Evolutionary conservation across 345 rosid genomes (phyloP).

Genomic region (Clausena lansium): DNA sequence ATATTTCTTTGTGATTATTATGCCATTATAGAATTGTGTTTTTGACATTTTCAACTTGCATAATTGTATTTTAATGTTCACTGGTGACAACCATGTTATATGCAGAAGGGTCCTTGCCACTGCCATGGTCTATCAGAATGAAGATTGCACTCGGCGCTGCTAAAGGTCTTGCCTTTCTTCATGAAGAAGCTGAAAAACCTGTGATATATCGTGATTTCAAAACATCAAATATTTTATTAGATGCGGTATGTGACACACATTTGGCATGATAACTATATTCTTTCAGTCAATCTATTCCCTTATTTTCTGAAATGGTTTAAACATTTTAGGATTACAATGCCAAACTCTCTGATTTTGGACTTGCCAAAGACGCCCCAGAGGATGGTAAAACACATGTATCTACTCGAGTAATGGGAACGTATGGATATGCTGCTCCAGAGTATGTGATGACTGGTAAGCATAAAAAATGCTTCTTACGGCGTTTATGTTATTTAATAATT

Average conservation of each 20-base stretch:
- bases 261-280: not conserved
- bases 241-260: conserved; percentile 45
- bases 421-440: conserved; percentile 89
- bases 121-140: conserved; percentile 87
- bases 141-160: conserved; percentile 84
- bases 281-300: not conserved
- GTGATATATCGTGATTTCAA: conserved; percentile 87
- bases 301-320: conserved; percentile 7
- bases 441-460: conserved; percentile 81
- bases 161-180: conserved; percentile 80
- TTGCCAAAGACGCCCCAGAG: conserved; percentile 86
- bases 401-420: conserved; percentile 84
- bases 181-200: conserved; percentile 78
- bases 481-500: not conserved
- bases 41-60: conserved; percentile 3
- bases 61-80: conserved; percentile 26
- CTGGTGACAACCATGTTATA: conserved; percentile 35
- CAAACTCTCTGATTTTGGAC: conserved; percentile 85
- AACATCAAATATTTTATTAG: conserved; percentile 75
- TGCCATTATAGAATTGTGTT: not conserved
- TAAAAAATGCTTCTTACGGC: not conserved
- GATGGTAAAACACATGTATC: conserved; percentile 82
- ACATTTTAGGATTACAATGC: conserved; percentile 71
- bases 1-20: not conserved
- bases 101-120: conserved; percentile 77